phyloP scores from a whole-genome alignment of 2,329 filamentous ascomycete genomes.

The Ascochyta lentis region DNA sequence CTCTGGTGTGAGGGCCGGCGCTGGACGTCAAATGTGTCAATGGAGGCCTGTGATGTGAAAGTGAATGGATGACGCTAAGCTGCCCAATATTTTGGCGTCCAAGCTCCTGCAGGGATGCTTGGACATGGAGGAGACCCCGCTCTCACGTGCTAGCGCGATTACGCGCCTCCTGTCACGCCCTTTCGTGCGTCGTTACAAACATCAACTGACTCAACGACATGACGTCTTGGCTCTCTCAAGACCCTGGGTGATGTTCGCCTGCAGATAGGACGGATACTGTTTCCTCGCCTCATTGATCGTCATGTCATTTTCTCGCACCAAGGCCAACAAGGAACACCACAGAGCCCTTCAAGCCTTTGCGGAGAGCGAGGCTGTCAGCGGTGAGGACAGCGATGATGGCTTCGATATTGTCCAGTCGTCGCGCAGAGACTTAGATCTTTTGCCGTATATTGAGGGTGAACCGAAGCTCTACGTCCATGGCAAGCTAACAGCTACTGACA shows the following conservation, averaged over 20 bases:
- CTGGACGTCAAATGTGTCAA: not conserved
- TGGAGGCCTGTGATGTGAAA: not conserved
- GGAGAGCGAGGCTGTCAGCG: conserved; percentile 34
- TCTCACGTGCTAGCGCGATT: conserved; percentile 39
- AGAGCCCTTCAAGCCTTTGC: conserved; percentile 32
- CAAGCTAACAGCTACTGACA: conserved; percentile 10
- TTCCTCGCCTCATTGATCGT: not conserved
- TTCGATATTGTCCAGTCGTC: conserved; percentile 51
- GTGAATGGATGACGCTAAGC: conserved; percentile 12
- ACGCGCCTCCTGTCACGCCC: conserved; percentile 17
- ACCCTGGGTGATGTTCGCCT: not conserved
- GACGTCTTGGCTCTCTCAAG: not conserved
- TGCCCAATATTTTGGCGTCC: conserved; percentile 21
- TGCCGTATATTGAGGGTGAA: conserved; percentile 43
- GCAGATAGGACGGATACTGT: too few species aligned
- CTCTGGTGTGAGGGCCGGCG: not conserved
- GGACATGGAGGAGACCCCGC: conserved; percentile 23
- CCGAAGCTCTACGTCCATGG: not conserved
- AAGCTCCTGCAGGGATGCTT: conserved; percentile 25
- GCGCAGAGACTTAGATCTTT: conserved; percentile 41
- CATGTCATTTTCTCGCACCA: conserved; percentile 29
- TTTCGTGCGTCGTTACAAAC: too few species aligned
- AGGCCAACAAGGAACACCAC: conserved; percentile 20
- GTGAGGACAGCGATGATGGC: conserved; percentile 50
- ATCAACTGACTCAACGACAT: not conserved